Evolutionary conservation across 148 eudicot genomes (phyloP), one percentile per base, ranked within the genome.

Genomic region (Polygonum maritimum): DNA sequence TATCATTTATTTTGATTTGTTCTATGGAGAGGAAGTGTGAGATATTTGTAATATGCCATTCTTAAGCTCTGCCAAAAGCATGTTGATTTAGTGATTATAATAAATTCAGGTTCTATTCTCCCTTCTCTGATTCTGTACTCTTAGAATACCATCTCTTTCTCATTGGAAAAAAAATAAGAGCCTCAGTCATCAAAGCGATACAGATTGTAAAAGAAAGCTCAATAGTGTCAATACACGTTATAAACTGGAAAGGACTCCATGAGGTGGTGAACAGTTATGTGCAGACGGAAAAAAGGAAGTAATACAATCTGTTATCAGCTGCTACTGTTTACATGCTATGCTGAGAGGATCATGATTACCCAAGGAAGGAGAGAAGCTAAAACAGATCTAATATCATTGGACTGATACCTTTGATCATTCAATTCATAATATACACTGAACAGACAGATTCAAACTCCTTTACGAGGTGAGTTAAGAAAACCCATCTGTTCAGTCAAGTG

Each of bases 401-500:
- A 31, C 31, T 26, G 2, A 26, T 62, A 67, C 41, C 0, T 65
- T 13, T 13, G 36, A 35, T 65, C 70, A 13, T 65, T 65, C 70
- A 35, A 12, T 67, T 67, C 19, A 35, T 15, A 67, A 35, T 67
- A 15, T 67, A 67, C 71, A 36, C 14, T 35, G 44, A 35, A 67
- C n/a, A 67, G 41, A 19, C 71, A 60, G 54, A 38, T 19, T 78
- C 70, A 78, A 54, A 11, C 67, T 54, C 65, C 10, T 55, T 78
- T 78, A 12, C 7, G 33, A 1, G 54, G 77, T 2, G 88, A 83
- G 10, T 79, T 71, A n/a, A 85, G 88, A 73, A 74, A 82, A 15
- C 85, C 92, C 89, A 86, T 85, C 73, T 85, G 86, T 80, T 86
- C 85, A 0, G 92, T 87, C 5, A 88, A 83, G 73, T 83, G 79